Base-by-base conservation (phyloP, 176 grass and related monocot genomes). In the Elymus sibiricus region DNA sequence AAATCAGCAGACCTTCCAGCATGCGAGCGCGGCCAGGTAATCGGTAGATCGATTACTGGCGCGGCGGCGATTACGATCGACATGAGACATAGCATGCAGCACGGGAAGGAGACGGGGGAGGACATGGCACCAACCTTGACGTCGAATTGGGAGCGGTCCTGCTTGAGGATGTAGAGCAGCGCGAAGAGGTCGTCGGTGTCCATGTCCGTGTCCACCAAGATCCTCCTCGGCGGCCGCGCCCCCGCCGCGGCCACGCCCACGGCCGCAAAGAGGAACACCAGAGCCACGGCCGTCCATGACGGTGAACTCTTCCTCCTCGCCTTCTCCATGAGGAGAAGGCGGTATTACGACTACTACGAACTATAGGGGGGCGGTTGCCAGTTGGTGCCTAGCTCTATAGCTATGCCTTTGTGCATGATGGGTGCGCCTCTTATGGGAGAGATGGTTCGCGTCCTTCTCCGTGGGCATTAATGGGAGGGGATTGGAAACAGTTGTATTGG, bases 151-250 rank as follows among this genome's bases (percentile, higher is more conserved):
- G 49, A 76, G 9, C 64, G 86, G 72, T 94, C 90, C 38, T 98
- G 96, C 81, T 95, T 98, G 21, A 98, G 85, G 69, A 98, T 12
- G 87, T 98, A 98, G 16, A 98, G 77, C 68, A 98, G 84, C 37
- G 90, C 96, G 6, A 98, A 78, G 67, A 98, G 10, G 73, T 98
- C 96, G 68, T 98, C 96, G 3, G 93, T 95, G 66, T 98, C 95
- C 73, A 95, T 87, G 76, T 98, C 95, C n/a, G 95, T 95, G 83
- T 98, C 95, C 55, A 98, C 43, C 70, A 93, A 84, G 40, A 99
- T 91, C 84, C 97, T 78, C 47, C 90, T 87, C 65, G 86, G 88
- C 11, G 68, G 73, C 28, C 6, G 35, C 44, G 16, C 94, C 95
- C 92, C 94, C 86, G 88, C 94, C 74, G 34, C 68, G 16, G 15